Evolutionary conservation across 208 protist genomes (phyloP), one percentile per base, ranked within the genome.

Genomic region (Crithidia thermophila): DNA sequence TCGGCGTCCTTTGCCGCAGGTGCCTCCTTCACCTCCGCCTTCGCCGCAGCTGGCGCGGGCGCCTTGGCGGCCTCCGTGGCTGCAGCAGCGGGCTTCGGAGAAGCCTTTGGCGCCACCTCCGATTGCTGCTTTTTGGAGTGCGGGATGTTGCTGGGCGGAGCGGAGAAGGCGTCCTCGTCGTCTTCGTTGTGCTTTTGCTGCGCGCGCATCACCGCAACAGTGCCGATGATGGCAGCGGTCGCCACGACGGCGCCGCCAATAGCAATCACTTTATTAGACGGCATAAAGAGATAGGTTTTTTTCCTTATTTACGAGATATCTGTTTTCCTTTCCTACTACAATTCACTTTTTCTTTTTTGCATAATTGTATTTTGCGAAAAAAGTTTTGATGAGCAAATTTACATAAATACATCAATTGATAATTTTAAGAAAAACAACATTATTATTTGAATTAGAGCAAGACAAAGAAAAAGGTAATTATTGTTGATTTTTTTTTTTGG

Each of bases 141-240:
- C 6, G 46, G 23, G 6, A 64, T 5, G 0, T 28, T 67, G 56
- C 49, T 67, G 8, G 62, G 28, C 21, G 49, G 40, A n/a, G 62
- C 40, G 18, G 60, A 70, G 30, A 80, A 80, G 2, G 43, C 61
- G 13, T 76, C 75, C 4, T 72, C 75, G 18, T 81, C 68, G 13
- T 70, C 61, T 27, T 72, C 75, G 13, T 64, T n/a, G 45, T 20
- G 6, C 50, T 64, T 67, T 10, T 51, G 61, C 18, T 51, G n/a
- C 18, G 49, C 27, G 16, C 52, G 62, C 20, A 66, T 23, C 27
- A 63, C 56, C 4, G 46, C 75, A 7, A 61, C 63, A 5, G 63
- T 23, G 18, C 60, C 69, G 16, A 76, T 62, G 13, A 70, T 39
- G 20, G 64, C 75, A 14, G 64, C 68, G 3, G 68, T 47, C 40